These are phyloP conservation scores for Setaria italica DNA, from an alignment of 202 grass and related monocot species.

Conservation along the genomic window DNA sequence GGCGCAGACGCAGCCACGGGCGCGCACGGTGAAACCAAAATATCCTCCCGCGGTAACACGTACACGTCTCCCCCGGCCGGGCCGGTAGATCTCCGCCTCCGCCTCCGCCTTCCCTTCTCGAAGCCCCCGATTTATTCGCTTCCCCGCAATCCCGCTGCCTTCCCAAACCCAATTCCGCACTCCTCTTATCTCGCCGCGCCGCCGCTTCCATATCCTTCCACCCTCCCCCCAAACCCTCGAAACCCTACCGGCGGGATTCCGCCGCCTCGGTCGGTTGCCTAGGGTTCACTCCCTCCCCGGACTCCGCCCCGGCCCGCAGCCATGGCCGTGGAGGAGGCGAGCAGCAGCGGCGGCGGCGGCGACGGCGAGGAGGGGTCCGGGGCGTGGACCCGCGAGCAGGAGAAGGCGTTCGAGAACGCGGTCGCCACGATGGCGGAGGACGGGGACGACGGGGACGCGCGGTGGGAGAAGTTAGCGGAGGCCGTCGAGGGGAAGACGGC, in stretches of 20 bases:
- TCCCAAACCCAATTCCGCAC: conserved; percentile 38
- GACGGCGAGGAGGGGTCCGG: conserved; percentile 32
- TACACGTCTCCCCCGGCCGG: not conserved
- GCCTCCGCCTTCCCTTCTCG: conserved; percentile 2
- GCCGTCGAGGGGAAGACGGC: conserved; percentile 70
- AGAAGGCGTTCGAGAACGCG: conserved; percentile 96
- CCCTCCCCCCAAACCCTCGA: conserved; percentile 12
- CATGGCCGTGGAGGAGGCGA: conserved; percentile 73
- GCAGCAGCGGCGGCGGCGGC: conserved; percentile 54
- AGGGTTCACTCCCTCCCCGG: not conserved
- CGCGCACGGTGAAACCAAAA: conserved; percentile 45
- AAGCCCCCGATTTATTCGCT: conserved; percentile 39
- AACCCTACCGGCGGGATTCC: conserved; percentile 41
- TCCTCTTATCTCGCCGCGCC: conserved; percentile 50
- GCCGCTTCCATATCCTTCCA: conserved; percentile 14
- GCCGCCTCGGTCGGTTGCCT: not conserved
- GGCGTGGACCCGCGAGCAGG: conserved; percentile 78
- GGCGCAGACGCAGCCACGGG: not conserved
- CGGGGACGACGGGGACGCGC: conserved; percentile 48
- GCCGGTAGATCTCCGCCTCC: conserved; percentile 55
- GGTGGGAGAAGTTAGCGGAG: conserved; percentile 70
- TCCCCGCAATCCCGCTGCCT: conserved; percentile 32
- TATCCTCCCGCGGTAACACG: conserved; percentile 40
- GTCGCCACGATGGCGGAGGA: conserved; percentile 58
- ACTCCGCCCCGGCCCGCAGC: not conserved